Evolutionary conservation across 1,139 yeast species (phyloP).

Genomic region (Yarrowia galli): DNA sequence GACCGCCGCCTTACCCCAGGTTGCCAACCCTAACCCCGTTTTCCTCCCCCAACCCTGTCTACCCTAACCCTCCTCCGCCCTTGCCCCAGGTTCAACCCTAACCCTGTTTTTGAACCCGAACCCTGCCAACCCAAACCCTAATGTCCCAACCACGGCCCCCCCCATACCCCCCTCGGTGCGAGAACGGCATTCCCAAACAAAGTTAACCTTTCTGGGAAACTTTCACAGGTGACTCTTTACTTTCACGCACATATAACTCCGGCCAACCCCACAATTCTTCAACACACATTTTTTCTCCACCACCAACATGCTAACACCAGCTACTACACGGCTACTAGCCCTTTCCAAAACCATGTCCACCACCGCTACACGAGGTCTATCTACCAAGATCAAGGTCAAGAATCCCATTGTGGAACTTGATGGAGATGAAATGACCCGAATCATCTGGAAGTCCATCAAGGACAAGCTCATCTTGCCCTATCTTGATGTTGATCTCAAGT

Average conservation of each 20-base stretch:
- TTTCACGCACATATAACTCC: conserved; percentile 11
- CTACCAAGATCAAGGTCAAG: conserved; percentile 73
- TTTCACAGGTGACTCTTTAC: conserved; percentile 26
- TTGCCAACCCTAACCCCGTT: not conserved
- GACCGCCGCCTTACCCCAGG: too few species aligned
- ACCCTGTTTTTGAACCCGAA: too few species aligned
- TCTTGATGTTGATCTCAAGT: conserved; percentile 85
- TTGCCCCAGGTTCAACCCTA: not conserved
- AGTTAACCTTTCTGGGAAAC: not conserved
- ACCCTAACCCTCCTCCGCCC: not conserved
- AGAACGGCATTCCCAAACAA: conserved; percentile 1
- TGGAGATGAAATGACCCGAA: conserved; percentile 96
- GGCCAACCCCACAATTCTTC: not conserved
- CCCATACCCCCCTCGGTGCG: too few species aligned
- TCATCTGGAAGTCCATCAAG: conserved; percentile 87
- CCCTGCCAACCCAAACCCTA: not conserved
- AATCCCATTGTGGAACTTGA: conserved; percentile 95
- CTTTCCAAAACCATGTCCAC: conserved; percentile 36
- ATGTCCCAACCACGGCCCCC: too few species aligned
- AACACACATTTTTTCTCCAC: too few species aligned
- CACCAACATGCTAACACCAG: conserved; percentile 35
- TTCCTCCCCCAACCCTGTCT: not conserved
- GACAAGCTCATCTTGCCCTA: conserved; percentile 80
- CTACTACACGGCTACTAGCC: conserved; percentile 36
- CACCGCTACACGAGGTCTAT: conserved; percentile 38